phyloP scores from a whole-genome alignment of 2,329 filamentous ascomycete genomes.

The Fusarium transvaalense region DNA sequence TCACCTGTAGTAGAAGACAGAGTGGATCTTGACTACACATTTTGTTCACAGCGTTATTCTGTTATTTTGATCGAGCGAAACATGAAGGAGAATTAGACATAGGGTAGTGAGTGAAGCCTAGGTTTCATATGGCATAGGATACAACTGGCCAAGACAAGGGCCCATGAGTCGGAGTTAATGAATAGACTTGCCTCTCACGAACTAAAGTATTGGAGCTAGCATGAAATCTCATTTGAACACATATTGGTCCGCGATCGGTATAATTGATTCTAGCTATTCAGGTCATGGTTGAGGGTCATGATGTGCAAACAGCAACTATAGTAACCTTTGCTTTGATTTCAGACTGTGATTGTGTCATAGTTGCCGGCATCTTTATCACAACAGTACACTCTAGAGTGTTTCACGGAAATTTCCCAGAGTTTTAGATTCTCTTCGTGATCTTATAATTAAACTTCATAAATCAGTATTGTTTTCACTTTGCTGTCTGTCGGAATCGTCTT shows the following conservation, averaged over 20 bases:
- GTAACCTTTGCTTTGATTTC: background rate
- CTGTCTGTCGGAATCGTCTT: background rate
- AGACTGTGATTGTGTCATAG: background rate
- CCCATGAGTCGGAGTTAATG: slow-evolving; percentile 26
- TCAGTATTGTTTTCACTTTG: background rate
- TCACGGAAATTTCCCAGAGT: background rate
- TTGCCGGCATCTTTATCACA: background rate
- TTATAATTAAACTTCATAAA: background rate
- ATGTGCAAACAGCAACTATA: background rate
- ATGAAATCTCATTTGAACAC: background rate
- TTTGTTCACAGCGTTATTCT: slow-evolving; percentile 26
- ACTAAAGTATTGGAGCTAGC: background rate
- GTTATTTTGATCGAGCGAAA: slow-evolving; percentile 11
- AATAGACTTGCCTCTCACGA: slow-evolving; percentile 23
- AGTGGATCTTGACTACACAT: slow-evolving; percentile 7
- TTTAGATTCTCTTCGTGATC: background rate
- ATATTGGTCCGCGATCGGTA: too few relatives aligned
- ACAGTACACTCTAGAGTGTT: background rate
- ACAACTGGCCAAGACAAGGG: slow-evolving; percentile 9
- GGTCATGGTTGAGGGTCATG: background rate
- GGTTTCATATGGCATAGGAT: slow-evolving; percentile 19
- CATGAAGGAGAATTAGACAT: slow-evolving; percentile 28
- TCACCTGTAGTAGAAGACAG: slow-evolving; percentile 13
- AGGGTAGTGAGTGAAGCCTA: slow-evolving; percentile 2
- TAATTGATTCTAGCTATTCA: background rate